Evolutionary conservation across 768 basidiomycete genomes (phyloP).

Genomic region (Boletus vinaceobasis): DNA sequence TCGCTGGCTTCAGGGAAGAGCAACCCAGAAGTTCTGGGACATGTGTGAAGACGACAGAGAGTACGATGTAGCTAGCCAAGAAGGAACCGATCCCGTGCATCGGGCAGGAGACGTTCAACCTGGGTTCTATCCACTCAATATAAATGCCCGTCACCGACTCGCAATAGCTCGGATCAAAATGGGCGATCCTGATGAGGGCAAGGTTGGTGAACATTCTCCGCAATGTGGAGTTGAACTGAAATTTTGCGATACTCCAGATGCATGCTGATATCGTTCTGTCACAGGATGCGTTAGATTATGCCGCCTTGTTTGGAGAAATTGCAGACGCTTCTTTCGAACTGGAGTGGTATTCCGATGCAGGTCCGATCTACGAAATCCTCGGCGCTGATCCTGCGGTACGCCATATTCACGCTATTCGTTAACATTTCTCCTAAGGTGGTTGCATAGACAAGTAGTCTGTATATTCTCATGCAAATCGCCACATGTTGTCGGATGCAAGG

Average conservation of each 20-base stretch:
- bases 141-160: slow-evolving; percentile 66
- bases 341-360: not conserved
- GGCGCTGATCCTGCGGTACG: not conserved
- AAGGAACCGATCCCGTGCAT: not conserved
- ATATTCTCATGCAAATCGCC: slow-evolving; percentile 60
- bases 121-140: not conserved
- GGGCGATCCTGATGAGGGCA: slow-evolving; percentile 76
- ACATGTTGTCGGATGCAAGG: slow-evolving; percentile 77
- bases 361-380: not conserved
- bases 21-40: not conserved
- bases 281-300: slow-evolving; percentile 73
- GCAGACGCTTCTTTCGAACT: slow-evolving; percentile 70
- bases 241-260: slow-evolving; percentile 43
- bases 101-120: not conserved
- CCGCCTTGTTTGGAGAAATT: slow-evolving; percentile 75
- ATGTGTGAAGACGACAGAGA: not conserved
- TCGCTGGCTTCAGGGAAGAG: not conserved
- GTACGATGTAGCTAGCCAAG: slow-evolving; percentile 51
- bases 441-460: not conserved
- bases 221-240: not conserved
- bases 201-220: slow-evolving; percentile 42
- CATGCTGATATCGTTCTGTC: slow-evolving; percentile 71
- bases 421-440: not conserved
- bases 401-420: not conserved
- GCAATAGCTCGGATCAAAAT: slow-evolving; percentile 78